phyloP scores from a whole-genome alignment of 345 rosid species.

The Melaleuca quinquenervia region DNA sequence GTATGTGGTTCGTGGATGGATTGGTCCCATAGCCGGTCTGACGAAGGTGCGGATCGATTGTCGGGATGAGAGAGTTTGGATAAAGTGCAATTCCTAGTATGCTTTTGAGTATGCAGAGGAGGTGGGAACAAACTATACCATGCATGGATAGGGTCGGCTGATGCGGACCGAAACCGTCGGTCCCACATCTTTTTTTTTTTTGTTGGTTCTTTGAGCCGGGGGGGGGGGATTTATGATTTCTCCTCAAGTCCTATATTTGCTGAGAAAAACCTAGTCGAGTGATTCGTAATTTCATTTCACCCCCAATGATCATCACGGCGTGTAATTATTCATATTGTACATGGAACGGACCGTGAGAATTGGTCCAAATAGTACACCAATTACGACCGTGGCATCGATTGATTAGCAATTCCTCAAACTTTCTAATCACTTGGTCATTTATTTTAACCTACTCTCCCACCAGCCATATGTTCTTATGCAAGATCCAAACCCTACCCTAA shows the following conservation, averaged over 20 bases:
- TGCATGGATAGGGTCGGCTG: neutral
- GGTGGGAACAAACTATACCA: neutral
- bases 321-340: neutral
- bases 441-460: neutral
- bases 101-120: neutral
- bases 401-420: neutral
- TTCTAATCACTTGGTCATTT: neutral
- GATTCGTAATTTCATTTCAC: neutral
- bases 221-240: neutral
- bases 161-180: too few species aligned
- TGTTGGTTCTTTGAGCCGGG: neutral
- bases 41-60: rapidly evolving
- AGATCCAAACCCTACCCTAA: neutral
- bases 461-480: neutral
- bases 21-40: rapidly evolving
- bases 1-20: neutral
- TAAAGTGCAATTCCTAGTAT: neutral
- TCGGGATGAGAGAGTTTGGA: rapidly evolving
- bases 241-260: neutral
- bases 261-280: neutral
- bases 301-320: neutral
- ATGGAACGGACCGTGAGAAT: neutral
- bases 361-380: neutral
- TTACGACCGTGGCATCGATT: neutral
- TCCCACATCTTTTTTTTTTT: too few species aligned